phyloP scores from a whole-genome alignment of 2,329 filamentous ascomycete genomes.

The Monilinia polystroma region DNA sequence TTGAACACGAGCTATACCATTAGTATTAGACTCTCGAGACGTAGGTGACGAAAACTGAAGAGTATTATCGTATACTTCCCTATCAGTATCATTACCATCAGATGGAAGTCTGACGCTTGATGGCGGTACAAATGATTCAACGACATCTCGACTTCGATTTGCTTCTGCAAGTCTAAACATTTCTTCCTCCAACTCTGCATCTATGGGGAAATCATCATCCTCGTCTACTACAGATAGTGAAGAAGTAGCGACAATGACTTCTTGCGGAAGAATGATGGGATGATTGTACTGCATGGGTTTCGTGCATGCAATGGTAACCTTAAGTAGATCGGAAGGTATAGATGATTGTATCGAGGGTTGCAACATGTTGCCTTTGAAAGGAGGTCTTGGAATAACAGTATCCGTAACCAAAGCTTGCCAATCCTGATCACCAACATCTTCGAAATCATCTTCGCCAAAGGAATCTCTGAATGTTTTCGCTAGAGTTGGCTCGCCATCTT shows the following conservation, averaged over 20 bases:
- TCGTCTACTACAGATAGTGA: not conserved
- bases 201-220: slow-evolving; percentile 36
- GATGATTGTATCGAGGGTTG: not conserved
- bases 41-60: slow-evolving; percentile 36
- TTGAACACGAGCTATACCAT: not conserved
- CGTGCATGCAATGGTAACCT: not conserved
- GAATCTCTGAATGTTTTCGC: slow-evolving; percentile 2
- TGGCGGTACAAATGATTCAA: slow-evolving; percentile 31
- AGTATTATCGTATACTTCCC: slow-evolving; percentile 35
- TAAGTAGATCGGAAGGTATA: not conserved
- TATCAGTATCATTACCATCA: slow-evolving; percentile 23
- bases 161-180: slow-evolving; percentile 31
- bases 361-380: not conserved
- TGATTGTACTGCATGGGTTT: not conserved
- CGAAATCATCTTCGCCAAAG: slow-evolving; percentile 29
- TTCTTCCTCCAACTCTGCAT: slow-evolving; percentile 34
- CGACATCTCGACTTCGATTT: slow-evolving; percentile 8
- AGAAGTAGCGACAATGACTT: not conserved
- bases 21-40: not conserved
- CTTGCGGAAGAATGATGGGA: not conserved
- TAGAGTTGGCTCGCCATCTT: not conserved
- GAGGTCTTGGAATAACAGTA: slow-evolving; percentile 12
- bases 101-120: slow-evolving; percentile 28
- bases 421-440: slow-evolving; percentile 36
- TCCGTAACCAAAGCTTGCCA: slow-evolving; percentile 29